Percentiles rank a stretch among this genome's conserved stretches.
Conservation (phyloP, 352 stramenopile species). For the Aphanomyces invadans region DNA sequence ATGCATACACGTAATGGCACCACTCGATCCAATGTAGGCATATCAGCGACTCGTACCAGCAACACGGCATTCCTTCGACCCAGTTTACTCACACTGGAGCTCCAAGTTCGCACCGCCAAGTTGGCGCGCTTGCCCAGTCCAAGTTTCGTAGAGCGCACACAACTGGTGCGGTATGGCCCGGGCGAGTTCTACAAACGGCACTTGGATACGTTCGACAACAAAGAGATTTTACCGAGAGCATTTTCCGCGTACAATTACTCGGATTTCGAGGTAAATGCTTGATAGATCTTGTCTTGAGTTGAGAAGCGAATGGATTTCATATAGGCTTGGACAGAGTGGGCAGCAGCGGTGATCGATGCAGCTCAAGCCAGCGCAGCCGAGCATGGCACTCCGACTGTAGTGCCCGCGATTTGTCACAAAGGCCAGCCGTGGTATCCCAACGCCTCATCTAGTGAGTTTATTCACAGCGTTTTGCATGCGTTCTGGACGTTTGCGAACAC, state of each 20-base stretch:
- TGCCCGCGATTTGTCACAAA: constrained; percentile 32
- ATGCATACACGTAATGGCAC: not conserved
- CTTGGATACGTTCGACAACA: constrained; percentile 19
- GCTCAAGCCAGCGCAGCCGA: too few species aligned
- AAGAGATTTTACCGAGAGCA: not conserved
- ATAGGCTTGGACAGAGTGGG: constrained; percentile 3
- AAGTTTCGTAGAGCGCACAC: constrained; percentile 8
- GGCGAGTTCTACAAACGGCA: constrained; percentile 21
- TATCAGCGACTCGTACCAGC: constrained; percentile 15
- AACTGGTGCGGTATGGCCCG: constrained; percentile 12
- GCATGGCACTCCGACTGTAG: constrained; percentile 34
- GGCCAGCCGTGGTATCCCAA: constrained; percentile 39
- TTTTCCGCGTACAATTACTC: not conserved
- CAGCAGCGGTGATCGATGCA: constrained; percentile 32
- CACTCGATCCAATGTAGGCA: not conserved
- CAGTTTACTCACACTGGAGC: constrained; percentile 4
- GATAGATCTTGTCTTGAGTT: too few species aligned
- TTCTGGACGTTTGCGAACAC: constrained; percentile 44
- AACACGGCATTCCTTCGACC: constrained; percentile 20
- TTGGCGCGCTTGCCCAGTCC: constrained; percentile 15
- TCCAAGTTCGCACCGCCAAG: constrained; percentile 14
- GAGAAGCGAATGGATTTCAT: too few species aligned
- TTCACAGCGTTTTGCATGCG: constrained; percentile 37
- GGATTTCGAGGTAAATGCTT: not conserved
- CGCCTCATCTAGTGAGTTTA: constrained; percentile 33